phyloP scores from a whole-genome alignment of 1,284 basidiomycete species.

The Mrakiaceae sp. region DNA sequence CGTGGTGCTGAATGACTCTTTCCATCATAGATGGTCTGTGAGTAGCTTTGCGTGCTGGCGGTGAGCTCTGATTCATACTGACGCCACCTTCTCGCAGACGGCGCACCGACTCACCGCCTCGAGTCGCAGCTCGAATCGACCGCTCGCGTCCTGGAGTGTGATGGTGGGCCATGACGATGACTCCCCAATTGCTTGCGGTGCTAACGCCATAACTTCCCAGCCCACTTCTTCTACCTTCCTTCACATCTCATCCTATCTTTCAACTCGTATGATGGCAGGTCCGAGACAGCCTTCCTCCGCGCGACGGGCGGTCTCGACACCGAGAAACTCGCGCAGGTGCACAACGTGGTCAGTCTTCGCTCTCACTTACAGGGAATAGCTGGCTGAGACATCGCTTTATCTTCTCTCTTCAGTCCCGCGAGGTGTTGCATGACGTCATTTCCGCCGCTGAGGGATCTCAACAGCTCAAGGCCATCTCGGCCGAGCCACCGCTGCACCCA shows the following conservation, averaged over 20 bases:
- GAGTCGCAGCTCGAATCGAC: constrained; percentile 14
- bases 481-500: not conserved
- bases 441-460: constrained; percentile 10
- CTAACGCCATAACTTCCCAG: not conserved
- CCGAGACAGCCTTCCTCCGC: constrained; percentile 16
- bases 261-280: constrained; percentile 2
- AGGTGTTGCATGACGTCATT: constrained; percentile 14
- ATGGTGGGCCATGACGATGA: not conserved
- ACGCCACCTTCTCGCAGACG: not conserved
- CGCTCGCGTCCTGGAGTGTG: constrained; percentile 10
- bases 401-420: not conserved
- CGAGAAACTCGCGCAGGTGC: constrained; percentile 9
- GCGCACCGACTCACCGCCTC: constrained; percentile 14
- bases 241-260: not conserved
- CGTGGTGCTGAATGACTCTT: not conserved
- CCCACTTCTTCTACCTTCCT: constrained; percentile 16
- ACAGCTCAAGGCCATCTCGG: constrained; percentile 11
- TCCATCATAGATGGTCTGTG: not conserved
- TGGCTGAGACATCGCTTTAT: not conserved
- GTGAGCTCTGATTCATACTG: not conserved
- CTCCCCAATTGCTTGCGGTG: too few species aligned
- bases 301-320: constrained; percentile 7
- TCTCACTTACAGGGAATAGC: not conserved
- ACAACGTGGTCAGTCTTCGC: constrained; percentile 1
- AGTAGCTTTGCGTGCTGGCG: not conserved